Evolutionary conservation across 768 basidiomycete genomes (phyloP), one percentile per base, ranked within the genome.

Genomic region (Podaxis carcinomalis): DNA sequence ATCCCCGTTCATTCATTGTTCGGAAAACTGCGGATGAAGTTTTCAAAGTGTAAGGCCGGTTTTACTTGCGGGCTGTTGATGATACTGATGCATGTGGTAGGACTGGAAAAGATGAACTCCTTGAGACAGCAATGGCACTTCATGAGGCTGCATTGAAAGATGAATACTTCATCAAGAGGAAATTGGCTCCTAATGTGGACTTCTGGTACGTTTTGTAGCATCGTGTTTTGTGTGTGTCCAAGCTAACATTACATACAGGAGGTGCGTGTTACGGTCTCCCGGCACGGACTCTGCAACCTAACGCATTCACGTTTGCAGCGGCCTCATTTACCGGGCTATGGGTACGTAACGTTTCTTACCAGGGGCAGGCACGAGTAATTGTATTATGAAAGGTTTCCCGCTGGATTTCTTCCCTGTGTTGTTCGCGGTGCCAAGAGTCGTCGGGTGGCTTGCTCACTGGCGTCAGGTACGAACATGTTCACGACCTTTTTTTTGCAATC

Each of bases 401-500:
- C 80, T 91, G 65, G 94, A 96, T 75, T 95, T 91, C 73, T 95
- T 95, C 85, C 93, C 94, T 0, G 93, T 96, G 21, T 76, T 96
- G 35, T 96, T 96, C 68, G 93, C 88, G 19, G 93, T 96, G 2
- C 94, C 94, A 1, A 85, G 94, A 21, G 92, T 96, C 6, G 92
- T 93, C 27, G 93, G 94, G 19, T 95, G 93, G 94, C 78, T 95
- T 6, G 91, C 93, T 0, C 93, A 95, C 72, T 95, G 93, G 93
- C 81, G 91, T 57, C 91, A 92, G 82, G 90, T 86, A 59, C 56
- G 73, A 63, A 14, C 10, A 19, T 58, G 49, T 27, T 55, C 50
- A 47, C 53, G 54, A 42, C 35, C 51, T 49, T 49, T n/a, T 39
- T 39, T 57, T 56, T 19, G n/a, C 47, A 19, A 39, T n/a, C n/a